Conservation (phyloP, 1,284 basidiomycete genomes). For the Agroathelia rolfsii region DNA sequence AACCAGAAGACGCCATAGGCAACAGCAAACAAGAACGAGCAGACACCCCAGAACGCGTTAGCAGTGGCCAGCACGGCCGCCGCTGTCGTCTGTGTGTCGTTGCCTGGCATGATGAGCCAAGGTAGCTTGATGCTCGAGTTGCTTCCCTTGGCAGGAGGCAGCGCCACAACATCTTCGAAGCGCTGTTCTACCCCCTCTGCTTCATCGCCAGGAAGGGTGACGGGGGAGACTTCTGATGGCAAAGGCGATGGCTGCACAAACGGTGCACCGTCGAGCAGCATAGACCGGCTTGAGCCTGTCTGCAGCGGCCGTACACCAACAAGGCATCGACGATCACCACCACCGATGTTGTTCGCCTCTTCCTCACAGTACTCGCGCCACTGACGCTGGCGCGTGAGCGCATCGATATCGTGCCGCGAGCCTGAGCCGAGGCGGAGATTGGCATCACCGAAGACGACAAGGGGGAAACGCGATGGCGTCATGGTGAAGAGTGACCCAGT, state of each 20-base stretch:
- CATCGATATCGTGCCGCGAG: constrained; percentile 32
- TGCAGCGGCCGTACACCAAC: constrained; percentile 49
- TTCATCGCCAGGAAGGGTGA: constrained; percentile 14
- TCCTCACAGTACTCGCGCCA: constrained; percentile 19
- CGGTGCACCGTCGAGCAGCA: constrained; percentile 28
- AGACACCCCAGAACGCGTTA: constrained; percentile 12
- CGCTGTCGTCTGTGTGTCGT: no score
- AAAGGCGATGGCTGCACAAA: constrained; percentile 23
- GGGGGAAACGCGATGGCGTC: constrained; percentile 63
- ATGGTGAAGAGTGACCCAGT: constrained; percentile 70
- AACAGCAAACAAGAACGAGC: constrained; percentile 16
- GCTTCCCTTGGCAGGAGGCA: constrained; percentile 11
- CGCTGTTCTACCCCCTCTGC: constrained; percentile 5
- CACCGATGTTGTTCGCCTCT: constrained; percentile 22
- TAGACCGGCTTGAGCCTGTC: constrained; percentile 22
- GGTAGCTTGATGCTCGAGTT: constrained; percentile 11
- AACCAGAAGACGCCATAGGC: constrained; percentile 17
- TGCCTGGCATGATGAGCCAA: no score
- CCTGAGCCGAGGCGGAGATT: constrained; percentile 20
- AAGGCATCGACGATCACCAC: constrained; percentile 44
- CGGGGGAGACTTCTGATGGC: constrained; percentile 24
- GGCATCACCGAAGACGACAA: constrained; percentile 58
- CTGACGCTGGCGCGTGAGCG: constrained; percentile 31
- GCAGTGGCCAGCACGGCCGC: no score
- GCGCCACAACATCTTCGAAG: constrained; percentile 10